Percentiles rank a stretch among this genome's conserved stretches.
Conservation (phyloP, 2,329 filamentous ascomycete genomes). For the Phyllosticta capitalensis region DNA sequence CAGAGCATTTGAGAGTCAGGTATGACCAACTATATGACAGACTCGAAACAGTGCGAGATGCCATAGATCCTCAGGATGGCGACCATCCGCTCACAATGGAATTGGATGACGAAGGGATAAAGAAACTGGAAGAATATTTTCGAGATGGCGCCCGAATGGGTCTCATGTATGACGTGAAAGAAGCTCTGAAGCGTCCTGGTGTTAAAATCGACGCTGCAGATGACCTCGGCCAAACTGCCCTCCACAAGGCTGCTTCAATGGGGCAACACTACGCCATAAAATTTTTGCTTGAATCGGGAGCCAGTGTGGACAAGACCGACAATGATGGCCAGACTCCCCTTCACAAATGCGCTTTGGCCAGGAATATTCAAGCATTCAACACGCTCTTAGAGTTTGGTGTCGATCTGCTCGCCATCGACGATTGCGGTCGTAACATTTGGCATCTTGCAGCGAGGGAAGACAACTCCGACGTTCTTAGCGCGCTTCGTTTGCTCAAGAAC, state of each 20-base stretch:
- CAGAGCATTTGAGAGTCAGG: too few species aligned
- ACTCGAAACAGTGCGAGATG: too few species aligned
- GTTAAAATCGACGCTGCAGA: too few species aligned
- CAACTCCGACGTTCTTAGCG: neutral
- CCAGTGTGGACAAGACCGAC: neutral
- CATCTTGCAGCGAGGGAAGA: neutral
- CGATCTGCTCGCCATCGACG: neutral
- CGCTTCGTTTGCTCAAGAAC: fast-evolving
- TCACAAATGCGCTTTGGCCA: neutral
- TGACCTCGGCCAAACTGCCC: too few species aligned
- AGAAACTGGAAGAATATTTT: too few species aligned
- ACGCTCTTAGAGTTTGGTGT: neutral
- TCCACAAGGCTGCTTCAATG: neutral
- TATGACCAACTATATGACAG: too few species aligned
- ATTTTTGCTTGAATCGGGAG: neutral
- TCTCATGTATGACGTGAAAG: too few species aligned
- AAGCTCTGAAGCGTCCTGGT: too few species aligned
- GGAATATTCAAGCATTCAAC: neutral
- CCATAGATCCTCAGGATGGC: too few species aligned
- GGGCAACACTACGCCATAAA: neutral
- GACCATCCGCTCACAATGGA: too few species aligned
- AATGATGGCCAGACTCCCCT: neutral
- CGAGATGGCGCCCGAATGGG: too few species aligned
- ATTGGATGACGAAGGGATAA: too few species aligned
- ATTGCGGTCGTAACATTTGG: neutral